These are phyloP conservation scores for Blastosporella zonata DNA, from an alignment of 1,284 basidiomycete species.

Conservation along the genomic window DNA sequence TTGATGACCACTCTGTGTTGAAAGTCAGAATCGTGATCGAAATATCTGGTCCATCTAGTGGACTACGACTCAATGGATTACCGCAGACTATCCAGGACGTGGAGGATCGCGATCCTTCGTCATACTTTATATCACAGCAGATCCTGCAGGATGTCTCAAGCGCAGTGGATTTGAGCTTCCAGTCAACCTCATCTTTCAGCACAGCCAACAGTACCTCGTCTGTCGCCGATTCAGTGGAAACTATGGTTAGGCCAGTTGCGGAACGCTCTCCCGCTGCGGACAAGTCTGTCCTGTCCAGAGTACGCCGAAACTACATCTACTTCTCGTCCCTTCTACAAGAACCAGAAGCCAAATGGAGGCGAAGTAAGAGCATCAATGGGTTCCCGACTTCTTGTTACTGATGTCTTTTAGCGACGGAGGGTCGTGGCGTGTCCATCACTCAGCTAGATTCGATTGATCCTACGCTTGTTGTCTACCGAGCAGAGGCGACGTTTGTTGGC, in stretches of 20 bases:
- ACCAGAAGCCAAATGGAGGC: constrained; percentile 96
- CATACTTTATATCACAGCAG: constrained; percentile 48
- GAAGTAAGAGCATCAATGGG: constrained; percentile 48
- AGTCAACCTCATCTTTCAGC: constrained; percentile 53
- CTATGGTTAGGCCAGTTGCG: constrained; percentile 37
- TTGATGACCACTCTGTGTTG: constrained; percentile 73
- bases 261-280: constrained; percentile 65
- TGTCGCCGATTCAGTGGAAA: constrained; percentile 26
- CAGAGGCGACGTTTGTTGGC: constrained; percentile 97
- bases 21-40: constrained; percentile 81
- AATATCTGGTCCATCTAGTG: constrained; percentile 72
- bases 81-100: constrained; percentile 64
- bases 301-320: constrained; percentile 95
- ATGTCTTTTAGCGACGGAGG: constrained; percentile 64
- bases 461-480: constrained; percentile 93
- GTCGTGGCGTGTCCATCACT: constrained; percentile 87
- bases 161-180: constrained; percentile 63
- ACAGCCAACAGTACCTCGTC: constrained; percentile 34
- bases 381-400: constrained; percentile 13
- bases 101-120: constrained; percentile 64
- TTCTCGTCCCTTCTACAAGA: constrained; percentile 97
- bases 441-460: constrained; percentile 98
- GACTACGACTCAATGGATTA: constrained; percentile 82
- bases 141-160: constrained; percentile 73
- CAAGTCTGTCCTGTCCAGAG: constrained; percentile 78